A percentile compares a stretch with the other conserved stretches of the same genome.
Evolutionary conservation across 2,329 filamentous ascomycete species (phyloP).

Genomic region (Fusarium beomiforme): DNA sequence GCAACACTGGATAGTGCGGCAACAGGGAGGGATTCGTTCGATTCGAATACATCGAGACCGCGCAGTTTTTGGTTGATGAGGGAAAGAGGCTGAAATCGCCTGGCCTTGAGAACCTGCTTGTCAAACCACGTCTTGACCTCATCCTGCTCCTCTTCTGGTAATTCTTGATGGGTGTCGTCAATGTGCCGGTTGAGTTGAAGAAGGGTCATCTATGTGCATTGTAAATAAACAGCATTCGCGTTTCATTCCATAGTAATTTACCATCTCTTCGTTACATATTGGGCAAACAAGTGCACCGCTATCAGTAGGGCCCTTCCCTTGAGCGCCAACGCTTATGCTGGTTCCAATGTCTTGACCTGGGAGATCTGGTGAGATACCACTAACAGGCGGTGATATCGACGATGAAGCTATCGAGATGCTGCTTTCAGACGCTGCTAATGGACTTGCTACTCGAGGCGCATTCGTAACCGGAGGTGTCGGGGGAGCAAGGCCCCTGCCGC

Average conservation of each 20-base stretch:
- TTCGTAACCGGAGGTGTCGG: conserved; percentile 54
- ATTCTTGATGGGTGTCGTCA: conserved; percentile 89
- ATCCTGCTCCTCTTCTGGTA: conserved; percentile 88
- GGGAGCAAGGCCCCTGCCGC: conserved; percentile 82
- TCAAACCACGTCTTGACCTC: conserved; percentile 98
- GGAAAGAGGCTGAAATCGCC: conserved; percentile 90
- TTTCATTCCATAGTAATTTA: conserved; percentile 51
- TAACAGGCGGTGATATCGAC: conserved; percentile 67
- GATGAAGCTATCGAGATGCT: conserved; percentile 82
- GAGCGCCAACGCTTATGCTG: conserved; percentile 74
- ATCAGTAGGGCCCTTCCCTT: conserved; percentile 59
- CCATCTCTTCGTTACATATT: conserved; percentile 99
- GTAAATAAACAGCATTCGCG: background rate
- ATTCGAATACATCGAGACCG: conserved; percentile 92
- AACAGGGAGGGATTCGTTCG: conserved; percentile 73
- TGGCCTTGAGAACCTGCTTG: conserved; percentile 91
- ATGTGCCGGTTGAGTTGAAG: conserved; percentile 88
- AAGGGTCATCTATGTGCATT: conserved; percentile 75
- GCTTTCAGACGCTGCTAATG: conserved; percentile 70
- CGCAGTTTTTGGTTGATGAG: conserved; percentile 94
- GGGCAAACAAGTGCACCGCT: conserved; percentile 83
- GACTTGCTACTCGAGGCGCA: conserved; percentile 60
- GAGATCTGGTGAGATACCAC: conserved; percentile 73
- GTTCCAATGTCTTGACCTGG: conserved; percentile 79
- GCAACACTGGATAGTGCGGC: conserved; percentile 45